Evolutionary conservation across 352 stramenopile species (phyloP), one percentile per base, ranked within the genome.

Genomic region (Globisporangium parvum): DNA sequence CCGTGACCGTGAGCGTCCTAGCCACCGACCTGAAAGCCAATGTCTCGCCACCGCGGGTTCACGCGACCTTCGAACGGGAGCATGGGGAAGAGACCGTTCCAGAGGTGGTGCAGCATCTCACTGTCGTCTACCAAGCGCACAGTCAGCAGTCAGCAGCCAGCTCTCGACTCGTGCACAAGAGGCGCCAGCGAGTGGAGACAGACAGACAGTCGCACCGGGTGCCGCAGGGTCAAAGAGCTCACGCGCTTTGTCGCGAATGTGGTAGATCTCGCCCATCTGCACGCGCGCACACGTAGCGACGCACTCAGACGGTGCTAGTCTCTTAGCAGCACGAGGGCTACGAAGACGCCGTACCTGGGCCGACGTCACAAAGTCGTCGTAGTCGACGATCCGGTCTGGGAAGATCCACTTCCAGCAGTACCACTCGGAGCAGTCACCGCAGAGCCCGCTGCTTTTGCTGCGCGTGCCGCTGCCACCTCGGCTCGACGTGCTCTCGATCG

Each of bases 371-470:
- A 88, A 88, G 59, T 88, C 77, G 44, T 85, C 77, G 55, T 88
- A 88, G 49, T 83, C 77, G 1, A 55, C 53, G 37, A 86, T 70
- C 2, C 71, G 75, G 2, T 83, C 67, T 0, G 75, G 73, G 33
- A 85, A 79, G 53, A 84, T 42, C 75, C 74, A 85, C 21, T 82
- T 80, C 77, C 75, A 85, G 69, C 77, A 88, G 15, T 56, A 63
- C 74, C 66, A 83, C 11, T 76, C 62, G 20, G 62, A 69, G 45
- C 72, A 85, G 6, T 55, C 47, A 20, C 24, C 20, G 14, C 61
- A 64, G 6, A 46, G 14, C 8, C 50, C 37, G n/a, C 59, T 51
- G 52, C 62, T 55, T 5, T 63, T 47, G 37, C 47, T 44, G 0
- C n/a, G n/a, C n/a, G n/a, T n/a, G n/a, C n/a, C n/a, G n/a, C 14